These are phyloP conservation scores for Graphilbum ipis-grandicollis DNA, from an alignment of 2,329 filamentous ascomycete genomes.

Conservation along the genomic window DNA sequence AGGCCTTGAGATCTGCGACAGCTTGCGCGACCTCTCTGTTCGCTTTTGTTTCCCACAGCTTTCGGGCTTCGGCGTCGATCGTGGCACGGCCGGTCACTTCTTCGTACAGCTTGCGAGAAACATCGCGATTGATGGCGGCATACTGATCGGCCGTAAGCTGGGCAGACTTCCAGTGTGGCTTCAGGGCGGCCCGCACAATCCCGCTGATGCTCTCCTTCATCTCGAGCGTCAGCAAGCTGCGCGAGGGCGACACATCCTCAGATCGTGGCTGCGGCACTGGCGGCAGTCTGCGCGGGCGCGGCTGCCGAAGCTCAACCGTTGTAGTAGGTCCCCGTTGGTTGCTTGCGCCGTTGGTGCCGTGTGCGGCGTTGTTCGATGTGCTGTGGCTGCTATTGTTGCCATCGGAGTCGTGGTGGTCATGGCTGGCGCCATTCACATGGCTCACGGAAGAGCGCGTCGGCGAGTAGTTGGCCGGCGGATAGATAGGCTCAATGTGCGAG, in stretches of 20 bases:
- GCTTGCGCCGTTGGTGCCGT: conserved; percentile 18
- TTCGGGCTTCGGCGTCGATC: conserved; percentile 48
- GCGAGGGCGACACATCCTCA: conserved; percentile 50
- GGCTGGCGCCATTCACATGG: conserved; percentile 6
- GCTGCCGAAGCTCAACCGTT: conserved; percentile 30
- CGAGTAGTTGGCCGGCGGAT: conserved; percentile 59
- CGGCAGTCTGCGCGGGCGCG: conserved; percentile 29
- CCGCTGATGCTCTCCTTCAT: conserved; percentile 79
- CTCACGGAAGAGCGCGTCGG: conserved; percentile 24
- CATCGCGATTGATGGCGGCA: conserved; percentile 75
- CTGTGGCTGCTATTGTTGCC: neutral
- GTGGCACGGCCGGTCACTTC: conserved; percentile 35
- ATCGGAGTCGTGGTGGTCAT: conserved; percentile 25
- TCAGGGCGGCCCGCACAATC: conserved; percentile 69
- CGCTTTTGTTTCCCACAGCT: conserved; percentile 60
- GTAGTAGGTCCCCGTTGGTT: conserved; percentile 15
- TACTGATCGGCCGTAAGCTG: conserved; percentile 79
- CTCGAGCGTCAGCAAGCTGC: conserved; percentile 51
- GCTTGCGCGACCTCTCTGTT: conserved; percentile 63
- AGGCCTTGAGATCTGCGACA: conserved; percentile 38
- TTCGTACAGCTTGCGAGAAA: conserved; percentile 78
- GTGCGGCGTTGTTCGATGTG: conserved; percentile 17
- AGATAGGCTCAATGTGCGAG: conserved; percentile 55
- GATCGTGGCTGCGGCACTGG: conserved; percentile 27
- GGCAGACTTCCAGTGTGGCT: conserved; percentile 65